These are phyloP conservation scores for Cryptomeria japonica DNA, from an alignment of 75 land plant genomes.

Conservation along the genomic window DNA sequence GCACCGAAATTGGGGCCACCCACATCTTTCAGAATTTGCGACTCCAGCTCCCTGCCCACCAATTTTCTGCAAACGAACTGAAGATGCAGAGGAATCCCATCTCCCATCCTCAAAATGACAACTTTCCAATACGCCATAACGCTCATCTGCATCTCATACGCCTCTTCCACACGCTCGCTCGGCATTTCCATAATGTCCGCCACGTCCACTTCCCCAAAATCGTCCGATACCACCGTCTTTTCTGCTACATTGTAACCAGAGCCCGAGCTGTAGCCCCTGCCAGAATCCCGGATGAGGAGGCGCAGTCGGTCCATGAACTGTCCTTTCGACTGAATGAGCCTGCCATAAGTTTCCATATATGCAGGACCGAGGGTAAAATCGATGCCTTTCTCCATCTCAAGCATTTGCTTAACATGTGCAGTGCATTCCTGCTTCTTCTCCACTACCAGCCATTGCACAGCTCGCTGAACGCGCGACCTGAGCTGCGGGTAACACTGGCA, in stretches of 20 bases:
- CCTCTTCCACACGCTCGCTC: background rate
- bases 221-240: background rate
- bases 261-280: background rate
- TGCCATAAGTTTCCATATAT: background rate
- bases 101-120: slow-evolving; percentile 27
- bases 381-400: slow-evolving; percentile 6
- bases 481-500: slow-evolving; percentile 16
- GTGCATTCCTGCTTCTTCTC: slow-evolving; percentile 2
- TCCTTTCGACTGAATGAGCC: background rate
- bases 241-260: background rate
- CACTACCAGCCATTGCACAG: background rate
- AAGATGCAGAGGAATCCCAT: slow-evolving; percentile 29
- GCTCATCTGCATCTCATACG: slow-evolving; percentile 30
- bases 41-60: background rate
- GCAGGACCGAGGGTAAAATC: background rate
- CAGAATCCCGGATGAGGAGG: background rate
- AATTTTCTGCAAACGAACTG: slow-evolving; percentile 9
- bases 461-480: background rate
- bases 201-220: slow-evolving; percentile 2
- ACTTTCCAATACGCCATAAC: slow-evolving; percentile 30
- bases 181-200: background rate
- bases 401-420: background rate
- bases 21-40: background rate
- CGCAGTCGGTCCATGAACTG: background rate
- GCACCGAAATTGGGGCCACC: background rate